These are phyloP conservation scores for Paramecium primaurelia DNA, from an alignment of 73 alveolate genomes.

Conservation along the genomic window DNA sequence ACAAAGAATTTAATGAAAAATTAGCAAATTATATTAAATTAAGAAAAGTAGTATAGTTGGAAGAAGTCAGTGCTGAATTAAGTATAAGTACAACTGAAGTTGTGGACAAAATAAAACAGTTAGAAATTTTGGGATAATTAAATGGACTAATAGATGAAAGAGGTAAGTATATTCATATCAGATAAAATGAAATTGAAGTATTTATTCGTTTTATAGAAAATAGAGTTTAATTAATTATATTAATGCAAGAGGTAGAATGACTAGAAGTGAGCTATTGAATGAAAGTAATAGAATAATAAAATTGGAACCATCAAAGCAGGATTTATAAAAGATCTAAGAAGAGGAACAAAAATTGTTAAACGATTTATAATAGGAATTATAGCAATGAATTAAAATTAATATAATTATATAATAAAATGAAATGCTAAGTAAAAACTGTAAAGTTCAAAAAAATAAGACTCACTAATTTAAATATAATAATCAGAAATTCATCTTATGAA, in stretches of 20 bases:
- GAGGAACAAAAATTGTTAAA: constrained; percentile 24
- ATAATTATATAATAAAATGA: background rate
- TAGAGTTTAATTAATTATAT: constrained; percentile 62
- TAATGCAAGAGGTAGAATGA: constrained; percentile 60
- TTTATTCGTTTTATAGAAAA: background rate
- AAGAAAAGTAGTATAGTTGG: constrained; percentile 75
- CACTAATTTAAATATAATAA: background rate
- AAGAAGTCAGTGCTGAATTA: constrained; percentile 76
- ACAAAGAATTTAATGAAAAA: constrained; percentile 54
- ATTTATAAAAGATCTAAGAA: background rate
- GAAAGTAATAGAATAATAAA: constrained; percentile 59
- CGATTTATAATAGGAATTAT: constrained; percentile 18
- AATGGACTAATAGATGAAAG: constrained; percentile 81
- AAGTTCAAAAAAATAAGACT: background rate
- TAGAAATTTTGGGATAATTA: constrained; percentile 64
- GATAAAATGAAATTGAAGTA: constrained; percentile 67
- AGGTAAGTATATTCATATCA: constrained; percentile 80
- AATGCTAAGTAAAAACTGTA: background rate
- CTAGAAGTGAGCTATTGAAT: constrained; percentile 48
- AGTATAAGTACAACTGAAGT: constrained; percentile 64
- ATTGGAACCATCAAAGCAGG: constrained; percentile 61
- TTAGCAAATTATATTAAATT: constrained; percentile 67
- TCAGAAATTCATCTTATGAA: background rate
- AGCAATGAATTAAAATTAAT: background rate
- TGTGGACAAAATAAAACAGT: constrained; percentile 67